Percentiles rank a stretch among this genome's conserved stretches.
Evolutionary conservation across 129 eudicot species (phyloP).

Genomic region (Helichrysum umbraculigerum): DNA sequence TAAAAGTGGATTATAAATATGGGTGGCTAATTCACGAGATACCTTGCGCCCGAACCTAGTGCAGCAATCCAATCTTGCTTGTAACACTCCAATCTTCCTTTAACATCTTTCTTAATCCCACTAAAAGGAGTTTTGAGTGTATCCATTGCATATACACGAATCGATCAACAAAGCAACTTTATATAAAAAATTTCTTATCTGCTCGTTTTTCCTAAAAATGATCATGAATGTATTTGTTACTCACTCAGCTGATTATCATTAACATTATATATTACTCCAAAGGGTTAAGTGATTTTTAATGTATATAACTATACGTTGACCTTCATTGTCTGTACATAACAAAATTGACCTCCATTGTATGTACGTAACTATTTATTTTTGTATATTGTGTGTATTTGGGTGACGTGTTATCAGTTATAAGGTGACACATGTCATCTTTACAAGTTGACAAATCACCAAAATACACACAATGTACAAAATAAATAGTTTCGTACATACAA

Average conservation of each 20-base stretch:
- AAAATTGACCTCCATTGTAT: too few species aligned
- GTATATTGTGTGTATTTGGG: too few species aligned
- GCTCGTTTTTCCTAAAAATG: not conserved
- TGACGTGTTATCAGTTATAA: too few species aligned
- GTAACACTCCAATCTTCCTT: conserved; percentile 66
- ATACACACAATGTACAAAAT: too few species aligned
- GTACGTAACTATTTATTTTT: too few species aligned
- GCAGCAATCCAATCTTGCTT: conserved; percentile 69
- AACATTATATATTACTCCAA: not conserved
- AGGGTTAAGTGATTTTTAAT: too few species aligned
- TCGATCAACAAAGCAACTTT: conserved; percentile 27
- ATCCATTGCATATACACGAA: conserved; percentile 45
- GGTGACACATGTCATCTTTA: too few species aligned
- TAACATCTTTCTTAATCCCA: conserved; percentile 63
- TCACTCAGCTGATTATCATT: not conserved
- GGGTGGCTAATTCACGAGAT: conserved; percentile 12
- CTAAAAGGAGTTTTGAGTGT: conserved; percentile 52
- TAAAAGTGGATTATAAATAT: not conserved
- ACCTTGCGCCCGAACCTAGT: conserved; percentile 66
- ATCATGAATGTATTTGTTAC: not conserved
- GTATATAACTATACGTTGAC: too few species aligned
- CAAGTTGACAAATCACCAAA: too few species aligned
- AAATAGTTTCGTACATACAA: too few species aligned
- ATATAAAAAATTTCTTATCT: not conserved
- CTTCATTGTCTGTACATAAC: too few species aligned